Percentiles rank a stretch among this genome's conserved stretches.
Conservation (phyloP, 805 yeast genomes). For the Wickerhamomyces queroliae region DNA sequence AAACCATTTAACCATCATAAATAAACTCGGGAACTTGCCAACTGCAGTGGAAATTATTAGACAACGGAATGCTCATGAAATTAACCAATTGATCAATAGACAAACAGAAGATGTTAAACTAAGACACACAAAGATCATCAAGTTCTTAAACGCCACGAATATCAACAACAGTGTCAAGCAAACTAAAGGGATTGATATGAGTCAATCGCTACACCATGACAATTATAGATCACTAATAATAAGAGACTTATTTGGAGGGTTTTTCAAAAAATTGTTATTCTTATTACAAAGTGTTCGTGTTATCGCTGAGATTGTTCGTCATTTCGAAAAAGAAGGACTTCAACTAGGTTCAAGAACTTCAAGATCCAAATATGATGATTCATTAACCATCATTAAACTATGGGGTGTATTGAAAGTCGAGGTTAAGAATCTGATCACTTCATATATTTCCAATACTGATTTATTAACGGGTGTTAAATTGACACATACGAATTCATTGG, state of each 20-base stretch:
- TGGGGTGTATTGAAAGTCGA: slow-evolving; percentile 16
- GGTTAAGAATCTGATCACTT: slow-evolving; percentile 12
- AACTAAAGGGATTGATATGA: slow-evolving; percentile 19
- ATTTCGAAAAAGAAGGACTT: slow-evolving; percentile 16
- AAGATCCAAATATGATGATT: background rate
- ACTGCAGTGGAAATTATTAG: slow-evolving; percentile 49
- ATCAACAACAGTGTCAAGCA: slow-evolving; percentile 8
- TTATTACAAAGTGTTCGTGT: slow-evolving; percentile 69
- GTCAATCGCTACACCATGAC: slow-evolving; percentile 24
- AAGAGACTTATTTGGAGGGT: slow-evolving; percentile 63
- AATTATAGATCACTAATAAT: slow-evolving; percentile 51
- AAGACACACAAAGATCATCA: slow-evolving; percentile 41
- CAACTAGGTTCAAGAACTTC: background rate
- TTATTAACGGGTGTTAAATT: slow-evolving; percentile 3
- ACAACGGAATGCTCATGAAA: slow-evolving; percentile 53
- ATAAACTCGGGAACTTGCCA: slow-evolving; percentile 55
- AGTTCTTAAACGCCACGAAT: slow-evolving; percentile 23
- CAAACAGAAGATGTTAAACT: slow-evolving; percentile 60
- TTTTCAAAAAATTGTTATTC: slow-evolving; percentile 58
- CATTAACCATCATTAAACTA: slow-evolving; percentile 7
- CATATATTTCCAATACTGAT: slow-evolving; percentile 17
- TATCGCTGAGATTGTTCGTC: slow-evolving; percentile 48
- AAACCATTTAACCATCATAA: slow-evolving; percentile 47
- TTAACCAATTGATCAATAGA: slow-evolving; percentile 55
- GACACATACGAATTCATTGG: too few species aligned